A percentile compares a stretch with the other conserved stretches of the same genome.
These are phyloP conservation scores for Noccaea caerulescens DNA, from an alignment of 345 rosid species.

Conservation along the genomic window DNA sequence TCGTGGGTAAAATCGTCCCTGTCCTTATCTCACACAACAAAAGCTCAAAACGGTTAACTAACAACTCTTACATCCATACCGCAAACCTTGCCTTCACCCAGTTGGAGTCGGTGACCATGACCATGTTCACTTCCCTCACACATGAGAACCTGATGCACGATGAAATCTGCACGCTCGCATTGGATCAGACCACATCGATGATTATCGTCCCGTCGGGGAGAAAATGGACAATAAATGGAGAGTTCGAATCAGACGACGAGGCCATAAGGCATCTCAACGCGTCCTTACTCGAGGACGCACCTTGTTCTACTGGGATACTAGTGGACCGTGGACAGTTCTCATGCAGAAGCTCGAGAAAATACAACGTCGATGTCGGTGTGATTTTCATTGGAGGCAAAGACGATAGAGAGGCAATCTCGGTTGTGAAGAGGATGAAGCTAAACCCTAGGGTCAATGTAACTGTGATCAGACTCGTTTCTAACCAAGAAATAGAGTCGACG, in stretches of 20 bases:
- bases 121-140: slow-evolving; percentile 18
- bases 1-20: slow-evolving; percentile 48
- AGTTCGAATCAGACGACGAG: slow-evolving; percentile 31
- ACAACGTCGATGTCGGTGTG: background rate
- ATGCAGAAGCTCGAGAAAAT: background rate
- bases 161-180: slow-evolving; percentile 24
- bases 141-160: slow-evolving; percentile 30
- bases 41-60: background rate
- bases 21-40: slow-evolving; percentile 48
- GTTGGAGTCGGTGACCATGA: background rate
- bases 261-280: slow-evolving; percentile 26
- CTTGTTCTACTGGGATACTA: slow-evolving; percentile 32
- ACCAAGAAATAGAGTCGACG: slow-evolving; percentile 1
- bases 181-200: slow-evolving; percentile 23
- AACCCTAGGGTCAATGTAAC: background rate
- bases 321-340: slow-evolving; percentile 32
- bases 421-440: slow-evolving; percentile 18
- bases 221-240: slow-evolving; percentile 39
- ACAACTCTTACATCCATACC: slow-evolving; percentile 27
- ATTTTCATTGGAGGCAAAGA: slow-evolving; percentile 38
- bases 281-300: slow-evolving; percentile 8
- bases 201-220: slow-evolving; percentile 35
- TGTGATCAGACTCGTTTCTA: background rate
- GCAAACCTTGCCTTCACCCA: slow-evolving; percentile 26
- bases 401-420: slow-evolving; percentile 27